Evolutionary conservation across 225 moss, liverwort and hornwort genomes (phyloP).

Genomic region (Thuidium tamariscinum): DNA sequence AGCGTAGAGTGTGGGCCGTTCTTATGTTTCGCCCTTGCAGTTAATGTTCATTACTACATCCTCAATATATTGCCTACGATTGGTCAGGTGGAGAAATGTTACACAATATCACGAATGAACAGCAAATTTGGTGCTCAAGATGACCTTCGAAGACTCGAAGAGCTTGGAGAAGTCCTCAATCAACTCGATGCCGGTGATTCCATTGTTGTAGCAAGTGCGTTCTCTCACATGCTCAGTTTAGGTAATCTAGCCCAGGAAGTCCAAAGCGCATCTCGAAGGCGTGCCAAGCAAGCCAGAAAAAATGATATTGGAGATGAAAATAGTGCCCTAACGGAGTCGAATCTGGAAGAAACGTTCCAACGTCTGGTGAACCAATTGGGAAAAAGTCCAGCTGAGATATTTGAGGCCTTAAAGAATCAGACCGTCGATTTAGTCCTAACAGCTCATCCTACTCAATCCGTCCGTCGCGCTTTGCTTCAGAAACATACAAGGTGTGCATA

Average conservation of each 20-base stretch:
- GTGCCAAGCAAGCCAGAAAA: slow-evolving; percentile 37
- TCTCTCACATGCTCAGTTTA: slow-evolving; percentile 56
- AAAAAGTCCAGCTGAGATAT: slow-evolving; percentile 40
- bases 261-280: slow-evolving; percentile 34
- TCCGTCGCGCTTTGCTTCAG: slow-evolving; percentile 54
- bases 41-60: background rate
- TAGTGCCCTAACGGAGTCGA: slow-evolving; percentile 41
- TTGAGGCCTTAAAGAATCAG: slow-evolving; percentile 44
- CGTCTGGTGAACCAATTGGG: slow-evolving; percentile 37
- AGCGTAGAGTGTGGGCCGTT: background rate
- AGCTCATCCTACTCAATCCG: slow-evolving; percentile 52
- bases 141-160: slow-evolving; percentile 25
- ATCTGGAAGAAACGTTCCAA: slow-evolving; percentile 44
- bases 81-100: slow-evolving; percentile 45
- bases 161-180: slow-evolving; percentile 41
- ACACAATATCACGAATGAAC: slow-evolving; percentile 34
- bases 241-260: slow-evolving; percentile 54
- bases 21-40: background rate
- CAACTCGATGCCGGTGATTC: slow-evolving; percentile 43
- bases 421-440: slow-evolving; percentile 47
- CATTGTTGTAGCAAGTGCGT: slow-evolving; percentile 47
- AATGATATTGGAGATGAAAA: slow-evolving; percentile 42
- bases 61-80: background rate
- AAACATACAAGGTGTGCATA: slow-evolving; percentile 38
- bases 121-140: slow-evolving; percentile 20